Evolutionary conservation across 2,329 filamentous ascomycete species (phyloP).

Genomic region (Ceratocystis lukuohia): DNA sequence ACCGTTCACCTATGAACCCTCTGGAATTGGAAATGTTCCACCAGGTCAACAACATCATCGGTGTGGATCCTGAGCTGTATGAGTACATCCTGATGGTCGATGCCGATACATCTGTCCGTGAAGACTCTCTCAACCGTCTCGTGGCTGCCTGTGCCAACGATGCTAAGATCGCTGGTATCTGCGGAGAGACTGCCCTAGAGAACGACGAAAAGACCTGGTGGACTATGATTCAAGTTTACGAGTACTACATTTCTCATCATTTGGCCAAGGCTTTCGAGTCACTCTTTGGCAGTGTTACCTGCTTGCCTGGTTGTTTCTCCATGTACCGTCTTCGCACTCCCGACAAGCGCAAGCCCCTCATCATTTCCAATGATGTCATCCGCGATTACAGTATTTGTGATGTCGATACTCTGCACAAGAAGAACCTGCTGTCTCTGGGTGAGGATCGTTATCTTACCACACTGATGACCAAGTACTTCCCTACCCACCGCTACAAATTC

Average conservation of each 20-base stretch:
- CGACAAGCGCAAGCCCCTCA: slow-evolving; percentile 85
- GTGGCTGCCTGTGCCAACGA: slow-evolving; percentile 89
- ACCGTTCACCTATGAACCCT: slow-evolving; percentile 85
- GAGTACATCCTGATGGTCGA: slow-evolving; percentile 97
- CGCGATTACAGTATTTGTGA: slow-evolving; percentile 76
- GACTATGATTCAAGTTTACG: slow-evolving; percentile 99
- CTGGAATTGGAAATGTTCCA: slow-evolving; percentile 97
- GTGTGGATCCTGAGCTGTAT: slow-evolving; percentile 92
- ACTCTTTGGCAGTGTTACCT: slow-evolving; percentile 93
- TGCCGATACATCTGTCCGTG: slow-evolving; percentile 85
- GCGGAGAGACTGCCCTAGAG: slow-evolving; percentile 88
- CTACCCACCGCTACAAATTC: slow-evolving; percentile 91
- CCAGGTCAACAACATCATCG: slow-evolving; percentile 98
- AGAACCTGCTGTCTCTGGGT: slow-evolving; percentile 85
- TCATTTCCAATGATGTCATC: slow-evolving; percentile 82
- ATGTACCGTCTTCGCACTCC: slow-evolving; percentile 95
- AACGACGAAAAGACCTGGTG: slow-evolving; percentile 94
- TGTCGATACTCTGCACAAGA: slow-evolving; percentile 91
- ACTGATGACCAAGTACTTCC: slow-evolving; percentile 96
- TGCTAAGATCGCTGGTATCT: slow-evolving; percentile 92
- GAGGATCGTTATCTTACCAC: slow-evolving; percentile 97
- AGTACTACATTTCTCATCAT: slow-evolving; percentile 98
- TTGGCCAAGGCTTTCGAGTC: slow-evolving; percentile 95
- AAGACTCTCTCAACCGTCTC: slow-evolving; percentile 83
- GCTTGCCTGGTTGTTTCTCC: slow-evolving; percentile 97